Conservation (phyloP, 169 alveolate species). For the Amoebophrya sp. region DNA sequence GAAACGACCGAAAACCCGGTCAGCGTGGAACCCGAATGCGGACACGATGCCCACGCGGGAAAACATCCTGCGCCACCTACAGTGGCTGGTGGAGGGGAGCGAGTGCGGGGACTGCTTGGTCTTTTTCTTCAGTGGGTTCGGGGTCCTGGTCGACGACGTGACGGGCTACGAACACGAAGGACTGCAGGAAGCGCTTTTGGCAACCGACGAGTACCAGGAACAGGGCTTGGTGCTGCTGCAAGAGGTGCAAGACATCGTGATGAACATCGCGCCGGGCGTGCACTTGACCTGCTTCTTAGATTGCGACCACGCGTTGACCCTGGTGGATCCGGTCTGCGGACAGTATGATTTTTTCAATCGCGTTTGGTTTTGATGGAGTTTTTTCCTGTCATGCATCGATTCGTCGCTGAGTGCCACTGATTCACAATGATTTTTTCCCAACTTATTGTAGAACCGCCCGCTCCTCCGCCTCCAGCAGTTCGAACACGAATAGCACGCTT, state of each 20-base stretch:
- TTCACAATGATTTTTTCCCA: too few relatives aligned
- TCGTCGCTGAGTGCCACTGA: too few relatives aligned
- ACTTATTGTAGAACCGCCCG: too few relatives aligned
- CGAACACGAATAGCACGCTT: too few relatives aligned
- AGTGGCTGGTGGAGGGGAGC: slow-evolving; percentile 65
- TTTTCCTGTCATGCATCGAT: too few relatives aligned
- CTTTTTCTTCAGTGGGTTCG: slow-evolving; percentile 71
- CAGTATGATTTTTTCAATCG: not conserved
- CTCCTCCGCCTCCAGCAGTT: too few relatives aligned
- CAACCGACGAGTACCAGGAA: slow-evolving; percentile 66
- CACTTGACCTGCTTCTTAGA: slow-evolving; percentile 65
- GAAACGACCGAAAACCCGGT: not conserved
- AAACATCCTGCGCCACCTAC: slow-evolving; percentile 63
- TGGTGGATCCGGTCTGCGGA: slow-evolving; percentile 54
- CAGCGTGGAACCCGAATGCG: not conserved
- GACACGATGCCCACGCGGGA: slow-evolving; percentile 57
- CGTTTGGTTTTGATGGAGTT: too few relatives aligned
- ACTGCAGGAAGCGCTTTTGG: slow-evolving; percentile 70
- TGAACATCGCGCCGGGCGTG: slow-evolving; percentile 46
- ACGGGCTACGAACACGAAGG: slow-evolving; percentile 80
- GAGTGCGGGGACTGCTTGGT: slow-evolving; percentile 63
- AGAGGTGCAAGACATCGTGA: slow-evolving; percentile 13
- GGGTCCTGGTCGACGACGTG: slow-evolving; percentile 71
- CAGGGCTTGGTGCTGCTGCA: slow-evolving; percentile 56
- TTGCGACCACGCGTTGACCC: slow-evolving; percentile 67